phyloP scores from a whole-genome alignment of 108 stramenopile species.

The Cyclotella kingstonii region DNA sequence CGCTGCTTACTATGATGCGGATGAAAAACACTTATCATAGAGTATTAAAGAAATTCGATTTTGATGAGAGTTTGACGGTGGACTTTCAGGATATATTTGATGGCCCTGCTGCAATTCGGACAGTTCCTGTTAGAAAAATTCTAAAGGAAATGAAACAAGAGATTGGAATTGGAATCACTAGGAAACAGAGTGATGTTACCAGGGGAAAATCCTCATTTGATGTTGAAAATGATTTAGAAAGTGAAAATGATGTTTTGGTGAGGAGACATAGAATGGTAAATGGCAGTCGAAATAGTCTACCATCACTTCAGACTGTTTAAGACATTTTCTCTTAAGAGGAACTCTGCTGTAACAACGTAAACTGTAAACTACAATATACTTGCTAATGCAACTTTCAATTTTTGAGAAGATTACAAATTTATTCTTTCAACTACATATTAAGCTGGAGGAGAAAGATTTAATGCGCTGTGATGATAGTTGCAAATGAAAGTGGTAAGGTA shows the following conservation, averaged over 20 bases:
- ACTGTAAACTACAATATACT: too few species aligned
- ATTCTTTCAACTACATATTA: constrained; percentile 37
- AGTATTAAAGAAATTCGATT: constrained; percentile 67
- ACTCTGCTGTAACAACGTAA: too few species aligned
- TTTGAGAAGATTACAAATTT: constrained; percentile 23
- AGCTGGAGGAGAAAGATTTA: too few species aligned
- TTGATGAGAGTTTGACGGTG: constrained; percentile 80
- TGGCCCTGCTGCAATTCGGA: constrained; percentile 68
- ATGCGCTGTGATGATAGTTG: background rate
- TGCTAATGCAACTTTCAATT: too few species aligned
- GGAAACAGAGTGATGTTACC: too few species aligned
- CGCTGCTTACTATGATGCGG: constrained; percentile 54
- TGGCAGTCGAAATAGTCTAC: too few species aligned
- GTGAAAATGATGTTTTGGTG: constrained; percentile 56
- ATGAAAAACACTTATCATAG: constrained; percentile 69
- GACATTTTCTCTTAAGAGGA: too few species aligned
- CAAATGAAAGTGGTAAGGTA: background rate
- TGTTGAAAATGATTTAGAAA: too few species aligned
- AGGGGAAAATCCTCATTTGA: too few species aligned
- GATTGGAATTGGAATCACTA: constrained; percentile 35
- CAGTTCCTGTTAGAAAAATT: constrained; percentile 22
- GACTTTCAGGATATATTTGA: constrained; percentile 83
- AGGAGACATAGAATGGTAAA: too few species aligned
- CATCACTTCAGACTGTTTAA: too few species aligned
- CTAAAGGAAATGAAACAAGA: background rate